Evolutionary conservation across 352 stramenopile genomes (phyloP).

Genomic region (Globisporangium nunn): DNA sequence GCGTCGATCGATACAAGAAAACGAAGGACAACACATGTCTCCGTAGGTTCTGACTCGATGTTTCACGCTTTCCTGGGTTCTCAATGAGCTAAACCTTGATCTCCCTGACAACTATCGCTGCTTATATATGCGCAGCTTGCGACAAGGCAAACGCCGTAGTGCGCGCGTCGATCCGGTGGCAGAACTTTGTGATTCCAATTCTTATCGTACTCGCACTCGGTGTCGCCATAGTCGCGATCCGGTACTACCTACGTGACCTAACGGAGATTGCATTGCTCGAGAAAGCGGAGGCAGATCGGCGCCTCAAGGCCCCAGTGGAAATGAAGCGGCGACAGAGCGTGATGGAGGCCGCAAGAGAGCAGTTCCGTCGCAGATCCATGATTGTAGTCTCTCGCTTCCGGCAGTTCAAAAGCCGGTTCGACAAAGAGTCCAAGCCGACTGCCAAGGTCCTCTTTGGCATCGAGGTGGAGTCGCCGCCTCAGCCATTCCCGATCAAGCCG

Average conservation of each 20-base stretch:
- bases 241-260: slow-evolving; percentile 46
- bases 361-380: slow-evolving; percentile 19
- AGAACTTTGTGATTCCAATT: slow-evolving; percentile 69
- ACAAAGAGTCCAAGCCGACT: slow-evolving; percentile 16
- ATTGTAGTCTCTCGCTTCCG: slow-evolving; percentile 19
- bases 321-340: slow-evolving; percentile 14
- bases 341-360: slow-evolving; percentile 14
- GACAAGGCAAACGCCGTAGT: slow-evolving; percentile 40
- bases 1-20: slow-evolving; percentile 44
- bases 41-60: slow-evolving; percentile 25
- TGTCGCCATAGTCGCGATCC: slow-evolving; percentile 27
- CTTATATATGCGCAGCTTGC: slow-evolving; percentile 25
- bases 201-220: slow-evolving; percentile 29
- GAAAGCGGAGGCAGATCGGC: slow-evolving; percentile 55
- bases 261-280: slow-evolving; percentile 54
- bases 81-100: too few species aligned
- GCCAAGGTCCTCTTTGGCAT: slow-evolving; percentile 50
- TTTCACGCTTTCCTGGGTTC: background rate
- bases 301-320: slow-evolving; percentile 23
- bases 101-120: background rate
- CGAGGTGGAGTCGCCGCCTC: slow-evolving; percentile 31
- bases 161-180: slow-evolving; percentile 45
- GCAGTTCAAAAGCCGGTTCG: slow-evolving; percentile 22
- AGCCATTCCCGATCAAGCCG: slow-evolving; percentile 47
- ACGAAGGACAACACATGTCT: slow-evolving; percentile 44